These are phyloP conservation scores for Umbelopsis sp. DNA, from an alignment of 192 early-diverging fungal genomes.

Conservation along the genomic window DNA sequence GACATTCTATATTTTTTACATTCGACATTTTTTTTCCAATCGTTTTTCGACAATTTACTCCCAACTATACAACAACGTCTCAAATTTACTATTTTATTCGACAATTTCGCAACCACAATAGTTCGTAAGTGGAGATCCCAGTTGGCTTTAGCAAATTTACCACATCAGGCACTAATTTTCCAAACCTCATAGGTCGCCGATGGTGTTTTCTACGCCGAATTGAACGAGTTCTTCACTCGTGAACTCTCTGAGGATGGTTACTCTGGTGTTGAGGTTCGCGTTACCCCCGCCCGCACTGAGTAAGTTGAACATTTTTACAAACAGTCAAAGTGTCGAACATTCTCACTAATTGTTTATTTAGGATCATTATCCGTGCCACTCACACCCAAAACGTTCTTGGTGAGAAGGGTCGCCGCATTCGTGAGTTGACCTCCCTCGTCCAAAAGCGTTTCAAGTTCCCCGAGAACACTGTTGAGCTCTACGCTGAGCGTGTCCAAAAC, in stretches of 20 bases:
- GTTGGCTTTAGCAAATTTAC: neutral
- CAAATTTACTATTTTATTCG: too few species aligned
- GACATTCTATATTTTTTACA: neutral
- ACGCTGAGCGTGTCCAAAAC: conserved; percentile 96
- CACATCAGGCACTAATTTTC: neutral
- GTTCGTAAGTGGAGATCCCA: too few species aligned
- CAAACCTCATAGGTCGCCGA: conserved; percentile 92
- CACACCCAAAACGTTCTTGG: conserved; percentile 98
- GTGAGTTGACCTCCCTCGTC: conserved; percentile 95
- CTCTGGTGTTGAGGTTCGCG: conserved; percentile 99
- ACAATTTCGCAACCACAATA: too few species aligned
- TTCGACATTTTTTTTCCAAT: too few species aligned
- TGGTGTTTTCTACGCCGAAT: conserved; percentile 99
- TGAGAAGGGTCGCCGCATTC: conserved; percentile 98
- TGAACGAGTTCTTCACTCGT: conserved; percentile 99
- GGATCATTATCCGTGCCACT: conserved; percentile 98
- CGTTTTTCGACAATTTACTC: too few species aligned
- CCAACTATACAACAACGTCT: too few species aligned
- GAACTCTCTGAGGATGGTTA: conserved; percentile 98
- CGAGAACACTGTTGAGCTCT: conserved; percentile 97
- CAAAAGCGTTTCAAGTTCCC: conserved; percentile 99
- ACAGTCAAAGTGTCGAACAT: neutral
- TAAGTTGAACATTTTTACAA: conserved; percentile 16
- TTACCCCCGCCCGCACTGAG: conserved; percentile 98
- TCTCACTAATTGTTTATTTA: neutral